phyloP scores from a whole-genome alignment of 2,329 filamentous ascomycete species.

The Alternaria panax region DNA sequence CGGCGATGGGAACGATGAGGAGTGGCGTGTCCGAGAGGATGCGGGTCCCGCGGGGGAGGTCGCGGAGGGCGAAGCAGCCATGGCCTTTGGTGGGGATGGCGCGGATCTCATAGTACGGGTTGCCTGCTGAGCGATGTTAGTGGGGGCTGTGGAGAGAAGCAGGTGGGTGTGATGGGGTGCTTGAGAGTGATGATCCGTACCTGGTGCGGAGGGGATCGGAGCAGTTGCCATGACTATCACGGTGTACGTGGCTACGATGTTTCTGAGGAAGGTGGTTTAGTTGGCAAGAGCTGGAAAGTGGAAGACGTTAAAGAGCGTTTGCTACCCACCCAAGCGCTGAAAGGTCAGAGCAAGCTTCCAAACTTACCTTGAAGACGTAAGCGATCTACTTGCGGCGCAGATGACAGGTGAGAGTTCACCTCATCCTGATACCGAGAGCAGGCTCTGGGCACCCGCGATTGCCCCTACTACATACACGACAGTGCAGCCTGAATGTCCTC shows the following conservation, averaged over 20 bases:
- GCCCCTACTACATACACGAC: too few species aligned
- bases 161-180: not conserved
- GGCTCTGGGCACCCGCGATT: not conserved
- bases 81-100: constrained; percentile 51
- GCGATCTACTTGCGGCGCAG: too few species aligned
- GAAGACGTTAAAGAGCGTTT: not conserved
- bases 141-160: not conserved
- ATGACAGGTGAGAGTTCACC: too few species aligned
- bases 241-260: not conserved
- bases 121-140: constrained; percentile 10
- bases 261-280: not conserved
- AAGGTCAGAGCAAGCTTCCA: not conserved
- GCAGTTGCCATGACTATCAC: not conserved
- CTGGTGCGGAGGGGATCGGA: constrained; percentile 3
- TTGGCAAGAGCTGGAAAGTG: not conserved
- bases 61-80: constrained; percentile 51
- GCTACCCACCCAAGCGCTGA: not conserved
- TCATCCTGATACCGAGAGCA: too few species aligned
- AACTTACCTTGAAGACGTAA: too few species aligned
- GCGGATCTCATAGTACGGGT: constrained; percentile 42
- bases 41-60: constrained; percentile 48
- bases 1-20: constrained; percentile 40
- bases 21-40: constrained; percentile 53
- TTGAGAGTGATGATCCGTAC: not conserved
- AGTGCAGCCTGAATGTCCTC: too few species aligned